phyloP scores from a whole-genome alignment of 257 asterid genomes.

The Ocimum tenuiflorum region DNA sequence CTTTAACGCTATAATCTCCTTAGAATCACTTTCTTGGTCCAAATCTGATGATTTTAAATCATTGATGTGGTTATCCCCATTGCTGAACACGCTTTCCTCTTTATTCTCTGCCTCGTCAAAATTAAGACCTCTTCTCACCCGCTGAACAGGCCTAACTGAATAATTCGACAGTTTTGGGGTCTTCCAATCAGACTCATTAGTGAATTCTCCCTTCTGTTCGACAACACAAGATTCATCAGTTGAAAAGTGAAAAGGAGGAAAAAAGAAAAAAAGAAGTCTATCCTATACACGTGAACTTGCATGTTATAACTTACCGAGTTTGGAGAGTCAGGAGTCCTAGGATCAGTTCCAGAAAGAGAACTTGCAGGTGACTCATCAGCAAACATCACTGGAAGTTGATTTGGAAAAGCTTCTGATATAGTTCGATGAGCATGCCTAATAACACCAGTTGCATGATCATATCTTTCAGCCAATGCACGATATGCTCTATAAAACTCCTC shows the following conservation, averaged over 20 bases:
- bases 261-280: conserved; percentile 19
- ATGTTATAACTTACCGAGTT: conserved; percentile 33
- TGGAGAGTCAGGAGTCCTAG: conserved; percentile 44
- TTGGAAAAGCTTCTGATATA: conserved; percentile 84
- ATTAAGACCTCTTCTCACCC: conserved; percentile 68
- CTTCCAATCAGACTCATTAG: conserved; percentile 43
- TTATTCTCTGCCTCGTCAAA: conserved; percentile 55
- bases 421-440: conserved; percentile 89
- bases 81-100: conserved; percentile 20
- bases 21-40: conserved; percentile 33
- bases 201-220: conserved; percentile 45
- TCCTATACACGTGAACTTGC: conserved; percentile 23
- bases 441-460: conserved; percentile 95
- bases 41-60: conserved; percentile 12
- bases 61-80: conserved; percentile 24
- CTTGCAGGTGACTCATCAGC: conserved; percentile 58
- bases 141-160: conserved; percentile 35
- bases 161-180: conserved; percentile 29
- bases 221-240: conserved; percentile 24
- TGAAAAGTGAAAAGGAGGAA: neutral
- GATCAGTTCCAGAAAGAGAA: conserved; percentile 42
- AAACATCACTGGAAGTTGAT: conserved; percentile 51
- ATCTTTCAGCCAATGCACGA: conserved; percentile 95
- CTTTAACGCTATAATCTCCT: conserved; percentile 53
- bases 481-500: conserved; percentile 93